These are phyloP conservation scores for Hypoxylon sp. DNA, from an alignment of 2,329 filamentous ascomycete genomes.

Conservation along the genomic window DNA sequence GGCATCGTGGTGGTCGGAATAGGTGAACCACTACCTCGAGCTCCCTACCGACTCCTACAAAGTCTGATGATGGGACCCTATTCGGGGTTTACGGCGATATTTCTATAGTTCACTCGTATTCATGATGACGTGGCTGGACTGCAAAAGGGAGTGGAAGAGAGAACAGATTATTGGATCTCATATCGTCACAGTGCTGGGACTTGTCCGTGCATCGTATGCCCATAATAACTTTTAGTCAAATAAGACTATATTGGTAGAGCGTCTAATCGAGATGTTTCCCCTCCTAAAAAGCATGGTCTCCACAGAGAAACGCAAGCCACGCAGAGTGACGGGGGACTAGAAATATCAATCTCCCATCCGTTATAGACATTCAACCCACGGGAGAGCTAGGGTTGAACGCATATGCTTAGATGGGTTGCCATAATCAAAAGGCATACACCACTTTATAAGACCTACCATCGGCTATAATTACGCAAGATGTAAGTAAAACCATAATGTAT, in stretches of 20 bases:
- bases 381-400: slow-evolving; percentile 64
- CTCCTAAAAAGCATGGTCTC: slow-evolving; percentile 63
- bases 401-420: slow-evolving; percentile 67
- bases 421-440: slow-evolving; percentile 17
- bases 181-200: neutral
- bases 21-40: neutral
- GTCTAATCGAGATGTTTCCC: slow-evolving; percentile 57
- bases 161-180: neutral
- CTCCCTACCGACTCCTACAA: neutral
- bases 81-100: neutral
- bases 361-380: slow-evolving; percentile 69
- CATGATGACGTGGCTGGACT: neutral
- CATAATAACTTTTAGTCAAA: neutral
- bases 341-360: slow-evolving; percentile 66
- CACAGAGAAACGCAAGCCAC: slow-evolving; percentile 64
- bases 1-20: slow-evolving; percentile 34
- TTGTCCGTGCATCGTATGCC: neutral
- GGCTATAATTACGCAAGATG: slow-evolving; percentile 3
- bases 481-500: neutral
- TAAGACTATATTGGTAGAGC: slow-evolving; percentile 8
- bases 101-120: neutral
- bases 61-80: neutral
- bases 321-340: slow-evolving; percentile 66
- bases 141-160: neutral
- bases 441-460: slow-evolving; percentile 16